A percentile compares a stretch with the other conserved stretches of the same genome.
Evolutionary conservation across 1,284 basidiomycete genomes (phyloP).

Genomic region (Tilletia horrida): DNA sequence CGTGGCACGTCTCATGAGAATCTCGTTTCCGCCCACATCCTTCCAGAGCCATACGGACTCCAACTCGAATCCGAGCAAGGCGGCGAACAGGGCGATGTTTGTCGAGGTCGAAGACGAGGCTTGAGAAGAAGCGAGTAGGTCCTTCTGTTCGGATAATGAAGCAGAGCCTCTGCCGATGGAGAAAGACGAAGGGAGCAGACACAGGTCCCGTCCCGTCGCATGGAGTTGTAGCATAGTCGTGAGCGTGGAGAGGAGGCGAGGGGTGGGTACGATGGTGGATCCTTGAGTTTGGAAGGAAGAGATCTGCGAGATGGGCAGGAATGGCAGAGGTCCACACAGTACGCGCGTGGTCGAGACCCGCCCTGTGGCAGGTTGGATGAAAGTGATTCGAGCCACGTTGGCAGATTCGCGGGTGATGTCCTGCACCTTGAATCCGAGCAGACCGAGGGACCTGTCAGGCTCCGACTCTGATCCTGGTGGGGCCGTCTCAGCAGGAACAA

Average conservation of each 20-base stretch:
- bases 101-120: conserved; percentile 55
- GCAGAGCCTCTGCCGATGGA: conserved; percentile 20
- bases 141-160: background rate
- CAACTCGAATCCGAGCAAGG: conserved; percentile 53
- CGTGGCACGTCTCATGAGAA: conserved; percentile 52
- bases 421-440: conserved; percentile 44
- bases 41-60: conserved; percentile 56
- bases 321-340: conserved; percentile 42
- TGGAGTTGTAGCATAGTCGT: conserved; percentile 54
- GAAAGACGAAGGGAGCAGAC: conserved; percentile 42
- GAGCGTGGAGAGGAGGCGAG: conserved; percentile 50
- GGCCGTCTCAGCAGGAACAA: conserved; percentile 21
- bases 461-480: conserved; percentile 18
- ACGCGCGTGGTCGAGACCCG: conserved; percentile 28
- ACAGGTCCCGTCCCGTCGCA: conserved; percentile 48
- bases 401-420: conserved; percentile 21
- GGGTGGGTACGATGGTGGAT: conserved; percentile 43
- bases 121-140: conserved; percentile 32
- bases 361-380: conserved; percentile 30
- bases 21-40: conserved; percentile 54
- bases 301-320: conserved; percentile 38
- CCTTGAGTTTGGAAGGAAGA: conserved; percentile 24
- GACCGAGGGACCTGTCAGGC: conserved; percentile 34
- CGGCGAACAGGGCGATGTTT: conserved; percentile 51
- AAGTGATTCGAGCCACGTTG: conserved; percentile 28